Evolutionary conservation across 176 grass and related monocot genomes (phyloP).

Genomic region (Bonia amplexicaulis): DNA sequence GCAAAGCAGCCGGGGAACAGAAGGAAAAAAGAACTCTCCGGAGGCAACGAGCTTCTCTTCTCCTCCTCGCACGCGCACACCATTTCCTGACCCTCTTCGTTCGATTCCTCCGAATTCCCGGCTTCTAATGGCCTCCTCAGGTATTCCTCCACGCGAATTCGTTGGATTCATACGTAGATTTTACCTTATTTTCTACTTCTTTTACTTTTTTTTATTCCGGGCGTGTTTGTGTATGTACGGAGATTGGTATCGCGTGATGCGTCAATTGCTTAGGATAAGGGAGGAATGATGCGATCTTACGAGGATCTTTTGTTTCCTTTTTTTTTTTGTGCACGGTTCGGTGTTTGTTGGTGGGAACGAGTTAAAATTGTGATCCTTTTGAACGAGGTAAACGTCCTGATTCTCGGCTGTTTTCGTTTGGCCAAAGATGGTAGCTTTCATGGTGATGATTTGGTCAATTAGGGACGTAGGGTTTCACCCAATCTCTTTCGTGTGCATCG

Average conservation of each 20-base stretch:
- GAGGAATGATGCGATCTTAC: background rate
- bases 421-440: background rate
- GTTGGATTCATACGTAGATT: background rate
- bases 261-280: background rate
- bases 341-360: background rate
- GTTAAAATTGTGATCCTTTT: background rate
- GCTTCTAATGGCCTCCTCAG: constrained; percentile 24
- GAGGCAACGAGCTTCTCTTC: background rate
- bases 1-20: background rate
- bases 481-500: no score
- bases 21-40: background rate
- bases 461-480: background rate
- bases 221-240: no score
- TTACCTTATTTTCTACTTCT: background rate
- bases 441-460: background rate
- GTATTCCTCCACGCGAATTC: constrained; percentile 3
- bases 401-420: background rate
- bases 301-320: background rate
- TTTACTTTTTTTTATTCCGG: background rate
- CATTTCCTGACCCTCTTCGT: no score
- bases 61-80: background rate
- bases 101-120: background rate
- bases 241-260: background rate
- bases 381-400: background rate
- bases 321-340: background rate